These are phyloP conservation scores for Fusarium buxicola DNA, from an alignment of 2,329 filamentous ascomycete species.

Conservation along the genomic window DNA sequence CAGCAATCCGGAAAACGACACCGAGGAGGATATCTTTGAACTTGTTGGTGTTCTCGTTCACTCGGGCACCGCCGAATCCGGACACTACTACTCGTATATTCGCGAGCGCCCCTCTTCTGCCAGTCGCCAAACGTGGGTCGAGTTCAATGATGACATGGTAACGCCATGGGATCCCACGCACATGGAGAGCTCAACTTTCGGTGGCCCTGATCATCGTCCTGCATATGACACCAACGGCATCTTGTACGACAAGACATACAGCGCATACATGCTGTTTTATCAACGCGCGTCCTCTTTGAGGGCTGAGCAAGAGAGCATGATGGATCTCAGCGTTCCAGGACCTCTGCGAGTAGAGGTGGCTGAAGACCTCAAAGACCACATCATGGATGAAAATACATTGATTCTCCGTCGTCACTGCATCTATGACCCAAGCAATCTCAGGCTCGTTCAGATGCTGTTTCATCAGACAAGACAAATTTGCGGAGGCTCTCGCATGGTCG, in stretches of 20 bases:
- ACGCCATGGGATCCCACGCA: slow-evolving; percentile 77
- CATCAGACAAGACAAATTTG: slow-evolving; percentile 64
- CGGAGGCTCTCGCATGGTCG: slow-evolving; percentile 12
- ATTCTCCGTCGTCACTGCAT: slow-evolving; percentile 83
- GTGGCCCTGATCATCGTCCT: slow-evolving; percentile 70
- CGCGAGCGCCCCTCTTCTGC: slow-evolving; percentile 75
- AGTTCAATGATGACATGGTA: slow-evolving; percentile 94
- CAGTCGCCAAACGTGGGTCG: slow-evolving; percentile 74
- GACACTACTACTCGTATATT: slow-evolving; percentile 97
- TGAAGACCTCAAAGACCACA: slow-evolving; percentile 64
- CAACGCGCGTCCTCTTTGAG: slow-evolving; percentile 78
- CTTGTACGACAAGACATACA: slow-evolving; percentile 77
- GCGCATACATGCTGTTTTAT: slow-evolving; percentile 98
- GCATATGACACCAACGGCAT: slow-evolving; percentile 59
- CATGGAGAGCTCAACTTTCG: slow-evolving; percentile 83
- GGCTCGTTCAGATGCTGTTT: slow-evolving; percentile 74
- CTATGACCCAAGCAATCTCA: slow-evolving; percentile 77
- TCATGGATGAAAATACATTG: slow-evolving; percentile 77
- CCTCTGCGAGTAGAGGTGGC: slow-evolving; percentile 60
- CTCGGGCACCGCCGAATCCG: slow-evolving; percentile 90
- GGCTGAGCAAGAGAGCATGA: slow-evolving; percentile 61
- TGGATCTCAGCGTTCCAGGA: slow-evolving; percentile 45
- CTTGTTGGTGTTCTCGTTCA: slow-evolving; percentile 96
- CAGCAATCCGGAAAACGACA: slow-evolving; percentile 67
- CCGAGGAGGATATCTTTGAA: slow-evolving; percentile 83